A percentile compares a stretch with the other conserved stretches of the same genome.
These are phyloP conservation scores for Lactarius deliciosus DNA, from an alignment of 768 basidiomycete species.

Conservation along the genomic window DNA sequence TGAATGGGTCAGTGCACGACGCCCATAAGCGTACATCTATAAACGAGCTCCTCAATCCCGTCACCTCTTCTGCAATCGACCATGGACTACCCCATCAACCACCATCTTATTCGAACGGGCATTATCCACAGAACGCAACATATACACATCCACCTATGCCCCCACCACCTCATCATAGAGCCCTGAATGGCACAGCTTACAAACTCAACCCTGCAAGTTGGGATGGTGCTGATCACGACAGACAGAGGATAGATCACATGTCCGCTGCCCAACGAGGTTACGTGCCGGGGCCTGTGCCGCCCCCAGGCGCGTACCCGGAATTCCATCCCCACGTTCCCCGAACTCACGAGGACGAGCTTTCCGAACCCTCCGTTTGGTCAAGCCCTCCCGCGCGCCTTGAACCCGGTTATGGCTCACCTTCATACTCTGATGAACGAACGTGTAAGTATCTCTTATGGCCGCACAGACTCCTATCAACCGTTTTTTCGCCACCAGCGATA, in stretches of 20 bases:
- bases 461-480: constrained; percentile 19
- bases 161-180: constrained; percentile 23
- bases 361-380: constrained; percentile 33
- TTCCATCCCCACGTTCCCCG: constrained; percentile 26
- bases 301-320: constrained; percentile 34
- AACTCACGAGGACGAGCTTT: constrained; percentile 30
- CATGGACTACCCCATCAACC: constrained; percentile 34
- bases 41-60: constrained; percentile 51
- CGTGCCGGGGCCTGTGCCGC: constrained; percentile 13
- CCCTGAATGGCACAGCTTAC: constrained; percentile 37
- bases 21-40: constrained; percentile 50
- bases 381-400: constrained; percentile 39
- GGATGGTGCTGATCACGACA: constrained; percentile 44
- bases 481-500: constrained; percentile 24
- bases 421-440: constrained; percentile 59
- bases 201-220: constrained; percentile 65
- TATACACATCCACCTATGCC: constrained; percentile 29
- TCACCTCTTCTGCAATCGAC: constrained; percentile 36
- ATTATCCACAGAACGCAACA: constrained; percentile 22
- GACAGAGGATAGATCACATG: constrained; percentile 25
- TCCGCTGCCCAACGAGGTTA: constrained; percentile 18
- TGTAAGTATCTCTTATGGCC: constrained; percentile 40
- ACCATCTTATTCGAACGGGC: constrained; percentile 11
- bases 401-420: constrained; percentile 44
- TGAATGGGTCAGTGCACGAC: constrained; percentile 47